Conservation (phyloP, 2,329 filamentous ascomycete genomes). For the Botrytis medusae region DNA sequence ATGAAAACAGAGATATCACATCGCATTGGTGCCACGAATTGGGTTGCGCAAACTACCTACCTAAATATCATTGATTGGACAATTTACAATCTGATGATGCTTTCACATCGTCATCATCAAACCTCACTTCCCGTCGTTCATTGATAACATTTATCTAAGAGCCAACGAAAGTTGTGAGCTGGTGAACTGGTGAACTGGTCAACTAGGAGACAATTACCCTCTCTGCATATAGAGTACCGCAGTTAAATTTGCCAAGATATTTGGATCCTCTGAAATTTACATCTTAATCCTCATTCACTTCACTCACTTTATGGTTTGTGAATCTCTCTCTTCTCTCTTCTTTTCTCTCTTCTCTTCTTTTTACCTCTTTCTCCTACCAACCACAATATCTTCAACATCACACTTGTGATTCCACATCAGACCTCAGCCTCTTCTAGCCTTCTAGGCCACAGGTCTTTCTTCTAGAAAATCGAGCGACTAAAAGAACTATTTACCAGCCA, state of each 20-base stretch:
- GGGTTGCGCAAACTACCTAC: neutral
- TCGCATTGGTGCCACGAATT: neutral
- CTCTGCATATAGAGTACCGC: neutral
- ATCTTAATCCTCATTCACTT: neutral
- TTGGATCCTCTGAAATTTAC: neutral
- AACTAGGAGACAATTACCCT: neutral
- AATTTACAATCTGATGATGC: neutral
- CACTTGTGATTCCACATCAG: neutral
- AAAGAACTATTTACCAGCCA: neutral
- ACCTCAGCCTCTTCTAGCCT: neutral
- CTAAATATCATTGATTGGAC: neutral
- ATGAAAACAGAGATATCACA: neutral
- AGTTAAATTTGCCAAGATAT: neutral
- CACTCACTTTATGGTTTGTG: neutral
- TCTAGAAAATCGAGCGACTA: neutral
- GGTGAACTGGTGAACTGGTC: neutral
- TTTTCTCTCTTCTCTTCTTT: neutral
- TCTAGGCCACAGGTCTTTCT: neutral
- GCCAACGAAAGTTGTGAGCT: too few species aligned
- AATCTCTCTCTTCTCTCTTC: neutral
- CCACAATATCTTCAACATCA: neutral
- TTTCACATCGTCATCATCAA: neutral
- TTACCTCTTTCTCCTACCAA: too few species aligned
- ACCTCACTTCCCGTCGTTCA: neutral
- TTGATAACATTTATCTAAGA: neutral